Evolutionary conservation across 192 early-diverging fungal genomes (phyloP).

Genomic region (Mortierella hygrophila): DNA sequence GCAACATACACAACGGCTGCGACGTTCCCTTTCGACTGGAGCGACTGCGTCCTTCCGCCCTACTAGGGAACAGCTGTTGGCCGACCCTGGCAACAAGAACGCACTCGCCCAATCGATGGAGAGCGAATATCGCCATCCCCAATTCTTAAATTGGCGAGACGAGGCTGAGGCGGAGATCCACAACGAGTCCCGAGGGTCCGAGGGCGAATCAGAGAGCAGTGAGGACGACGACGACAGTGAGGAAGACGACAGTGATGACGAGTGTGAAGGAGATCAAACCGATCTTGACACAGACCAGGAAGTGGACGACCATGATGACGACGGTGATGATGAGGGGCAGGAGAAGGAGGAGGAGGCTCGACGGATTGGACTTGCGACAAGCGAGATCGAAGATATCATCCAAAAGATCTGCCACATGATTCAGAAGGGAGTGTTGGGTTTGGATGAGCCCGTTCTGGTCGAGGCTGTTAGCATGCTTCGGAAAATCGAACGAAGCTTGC

Average conservation of each 20-base stretch:
- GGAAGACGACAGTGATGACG: neutral
- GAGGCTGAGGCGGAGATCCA: neutral
- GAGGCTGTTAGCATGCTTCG: slow-evolving; percentile 43
- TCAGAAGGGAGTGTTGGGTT: slow-evolving; percentile 41
- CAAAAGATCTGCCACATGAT: slow-evolving; percentile 51
- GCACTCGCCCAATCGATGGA: slow-evolving; percentile 21
- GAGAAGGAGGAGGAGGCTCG: slow-evolving; percentile 42
- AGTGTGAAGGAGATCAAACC: neutral
- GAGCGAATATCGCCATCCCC: slow-evolving; percentile 37
- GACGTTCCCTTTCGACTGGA: slow-evolving; percentile 3
- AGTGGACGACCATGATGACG: neutral
- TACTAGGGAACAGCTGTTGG: neutral
- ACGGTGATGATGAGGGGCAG: slow-evolving; percentile 33
- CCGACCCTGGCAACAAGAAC: neutral
- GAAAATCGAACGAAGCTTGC: slow-evolving; percentile 38
- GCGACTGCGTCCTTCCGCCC: slow-evolving; percentile 11
- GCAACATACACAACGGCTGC: neutral
- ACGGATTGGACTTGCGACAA: slow-evolving; percentile 37
- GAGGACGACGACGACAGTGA: slow-evolving; percentile 7
- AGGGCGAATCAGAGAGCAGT: neutral
- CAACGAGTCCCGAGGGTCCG: neutral
- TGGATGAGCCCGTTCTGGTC: slow-evolving; percentile 44
- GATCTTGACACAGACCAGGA: neutral
- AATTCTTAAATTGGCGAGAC: slow-evolving; percentile 12
- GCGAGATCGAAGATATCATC: slow-evolving; percentile 48